phyloP scores from a whole-genome alignment of 2,329 filamentous ascomycete species.

The Cercospora brassicicola region DNA sequence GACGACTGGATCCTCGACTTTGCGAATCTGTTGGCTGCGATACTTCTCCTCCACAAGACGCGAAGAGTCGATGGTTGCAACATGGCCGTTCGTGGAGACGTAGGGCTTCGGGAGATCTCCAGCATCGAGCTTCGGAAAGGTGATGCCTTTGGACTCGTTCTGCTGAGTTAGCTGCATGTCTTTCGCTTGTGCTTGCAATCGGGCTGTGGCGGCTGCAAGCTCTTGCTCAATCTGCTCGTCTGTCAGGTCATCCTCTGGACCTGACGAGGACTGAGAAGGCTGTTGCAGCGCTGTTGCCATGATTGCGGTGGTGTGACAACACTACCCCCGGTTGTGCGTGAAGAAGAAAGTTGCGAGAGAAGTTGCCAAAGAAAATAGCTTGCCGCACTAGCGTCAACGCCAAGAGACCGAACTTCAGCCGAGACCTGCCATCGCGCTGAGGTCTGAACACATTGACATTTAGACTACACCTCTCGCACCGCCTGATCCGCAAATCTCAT shows the following conservation, averaged over 20 bases:
- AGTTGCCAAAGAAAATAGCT: slow-evolving; percentile 7
- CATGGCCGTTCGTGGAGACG: slow-evolving; percentile 53
- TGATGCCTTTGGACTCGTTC: slow-evolving; percentile 37
- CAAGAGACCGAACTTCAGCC: neutral
- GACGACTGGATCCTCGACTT: slow-evolving; percentile 55
- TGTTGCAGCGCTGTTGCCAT: slow-evolving; percentile 13
- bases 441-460: too few relatives aligned
- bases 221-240: slow-evolving; percentile 65
- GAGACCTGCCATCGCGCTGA: neutral
- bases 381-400: neutral
- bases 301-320: neutral
- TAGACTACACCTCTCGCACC: too few relatives aligned
- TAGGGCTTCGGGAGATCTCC: slow-evolving; percentile 55
- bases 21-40: slow-evolving; percentile 47
- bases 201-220: slow-evolving; percentile 62
- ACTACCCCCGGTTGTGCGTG: slow-evolving; percentile 6
- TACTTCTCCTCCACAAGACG: slow-evolving; percentile 53
- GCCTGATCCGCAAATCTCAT: neutral
- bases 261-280: neutral
- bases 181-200: slow-evolving; percentile 51
- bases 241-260: slow-evolving; percentile 48
- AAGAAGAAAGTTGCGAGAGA: slow-evolving; percentile 1
- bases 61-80: slow-evolving; percentile 56
- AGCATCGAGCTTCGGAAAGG: slow-evolving; percentile 54
- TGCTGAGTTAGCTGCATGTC: slow-evolving; percentile 27